Evolutionary conservation across 352 stramenopile genomes (phyloP).

Genomic region (Globisporangium carolinianum): DNA sequence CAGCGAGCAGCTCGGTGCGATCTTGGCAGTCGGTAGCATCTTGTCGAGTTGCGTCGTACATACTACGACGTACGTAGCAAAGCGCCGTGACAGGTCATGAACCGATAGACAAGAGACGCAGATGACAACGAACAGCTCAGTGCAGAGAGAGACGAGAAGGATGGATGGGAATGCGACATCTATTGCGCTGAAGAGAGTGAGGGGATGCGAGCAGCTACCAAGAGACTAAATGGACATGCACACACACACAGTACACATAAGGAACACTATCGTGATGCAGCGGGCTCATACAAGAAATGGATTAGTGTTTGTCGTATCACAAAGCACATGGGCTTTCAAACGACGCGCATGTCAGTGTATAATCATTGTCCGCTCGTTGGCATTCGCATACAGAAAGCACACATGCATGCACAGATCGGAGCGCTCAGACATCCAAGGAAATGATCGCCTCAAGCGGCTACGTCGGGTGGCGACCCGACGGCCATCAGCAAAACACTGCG

Average conservation of each 20-base stretch:
- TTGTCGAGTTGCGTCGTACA: neutral
- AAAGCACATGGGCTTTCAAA: slow-evolving; percentile 56
- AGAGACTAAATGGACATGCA: neutral
- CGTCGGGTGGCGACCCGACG: slow-evolving; percentile 49
- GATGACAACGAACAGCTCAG: neutral
- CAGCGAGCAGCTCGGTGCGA: slow-evolving; percentile 10
- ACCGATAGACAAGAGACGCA: neutral
- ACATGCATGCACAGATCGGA: neutral
- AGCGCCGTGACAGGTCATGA: neutral
- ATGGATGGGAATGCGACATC: neutral
- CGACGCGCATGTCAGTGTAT: slow-evolving; percentile 73
- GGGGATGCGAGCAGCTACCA: neutral
- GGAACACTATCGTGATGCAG: neutral
- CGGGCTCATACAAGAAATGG: slow-evolving; percentile 59
- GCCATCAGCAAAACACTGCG: slow-evolving; percentile 81
- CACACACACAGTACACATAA: neutral
- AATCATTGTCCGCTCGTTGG: slow-evolving; percentile 43
- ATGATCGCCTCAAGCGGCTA: slow-evolving; percentile 46
- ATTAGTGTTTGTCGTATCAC: slow-evolving; percentile 82
- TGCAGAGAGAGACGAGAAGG: neutral
- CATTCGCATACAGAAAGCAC: neutral
- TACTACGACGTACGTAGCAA: no score
- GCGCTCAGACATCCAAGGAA: slow-evolving; percentile 32
- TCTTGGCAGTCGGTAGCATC: neutral
- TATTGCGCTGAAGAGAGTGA: neutral